A percentile compares a stretch with the other conserved stretches of the same genome.
Evolutionary conservation across 257 asterid species (phyloP).

Genomic region (Apocynum venetum): DNA sequence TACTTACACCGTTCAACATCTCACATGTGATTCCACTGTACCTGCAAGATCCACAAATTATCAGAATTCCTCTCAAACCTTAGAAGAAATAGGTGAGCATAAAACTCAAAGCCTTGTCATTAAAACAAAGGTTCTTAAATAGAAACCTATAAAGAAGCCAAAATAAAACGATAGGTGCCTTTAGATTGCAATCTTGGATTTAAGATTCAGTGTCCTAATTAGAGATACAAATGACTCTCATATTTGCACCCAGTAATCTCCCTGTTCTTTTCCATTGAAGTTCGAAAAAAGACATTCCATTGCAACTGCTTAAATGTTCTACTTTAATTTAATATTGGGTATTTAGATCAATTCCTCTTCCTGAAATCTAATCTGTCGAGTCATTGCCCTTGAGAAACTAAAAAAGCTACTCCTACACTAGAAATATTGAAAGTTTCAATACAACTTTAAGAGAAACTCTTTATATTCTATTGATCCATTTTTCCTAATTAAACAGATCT

Average conservation of each 20-base stretch:
- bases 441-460: not conserved
- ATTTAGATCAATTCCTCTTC: not conserved
- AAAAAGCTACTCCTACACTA: not conserved
- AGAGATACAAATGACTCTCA: not conserved
- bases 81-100: not conserved
- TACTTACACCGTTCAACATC: slow-evolving; percentile 73
- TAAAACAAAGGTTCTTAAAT: not conserved
- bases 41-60: slow-evolving; percentile 42
- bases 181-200: not conserved
- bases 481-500: not conserved
- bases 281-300: not conserved
- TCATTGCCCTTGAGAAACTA: not conserved
- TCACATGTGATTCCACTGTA: slow-evolving; percentile 89
- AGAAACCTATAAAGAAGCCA: not conserved
- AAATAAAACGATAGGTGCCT: not conserved
- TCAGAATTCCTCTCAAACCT: not conserved
- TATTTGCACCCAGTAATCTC: not conserved
- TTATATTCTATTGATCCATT: not conserved
- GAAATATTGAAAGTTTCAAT: not conserved
- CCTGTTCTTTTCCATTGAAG: not conserved
- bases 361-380: not conserved
- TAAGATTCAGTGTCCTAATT: not conserved
- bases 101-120: not conserved
- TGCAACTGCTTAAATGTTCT: not conserved
- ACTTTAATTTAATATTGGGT: not conserved